Base-by-base conservation (phyloP, 2,329 filamentous ascomycete species). In the Fusarium napiforme region DNA sequence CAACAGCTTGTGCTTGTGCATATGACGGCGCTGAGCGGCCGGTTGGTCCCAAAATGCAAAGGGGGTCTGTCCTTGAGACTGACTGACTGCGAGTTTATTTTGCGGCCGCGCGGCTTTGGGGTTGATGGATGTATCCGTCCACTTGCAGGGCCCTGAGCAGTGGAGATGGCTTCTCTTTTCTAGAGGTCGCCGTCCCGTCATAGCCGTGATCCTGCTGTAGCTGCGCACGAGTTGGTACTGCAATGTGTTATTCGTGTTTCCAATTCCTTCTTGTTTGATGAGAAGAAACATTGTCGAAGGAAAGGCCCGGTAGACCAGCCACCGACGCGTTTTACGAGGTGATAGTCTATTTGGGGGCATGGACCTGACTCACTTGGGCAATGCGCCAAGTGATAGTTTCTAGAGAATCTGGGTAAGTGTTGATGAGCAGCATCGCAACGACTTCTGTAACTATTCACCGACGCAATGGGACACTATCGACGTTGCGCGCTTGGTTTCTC, bases 11-110 rank as follows among this genome's bases (percentile, higher is more conserved):
- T 47, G 46, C 32, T 56, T 56, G 49, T 53, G 58, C 52, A 52
- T 56, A 57, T 36, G 52, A 56, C 58, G 49, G 58, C 26, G 45
- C 28, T 55, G 64, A 56, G 58, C 66, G 65, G 59, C 46, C 42
- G 43, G 32, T 50, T 49, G 37, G 45, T 26, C 47, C 49, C 37
- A 64, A 30, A 28, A 28, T 42, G 19, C 36, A 40, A 57, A 62
- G 39, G 64, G 65, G 66, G 58, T 47, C 52, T 56, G 57, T 63
- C 53, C 65, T 69, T 72, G 65, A 73, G 69, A 70, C 70, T 61
- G 56, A 70, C 70, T 70, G 69, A 70, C 70, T 70, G 69, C 43
- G 66, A 73, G 71, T 73, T 67, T 73, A 73, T 73, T 73, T 61
- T 73, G 71, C 52, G 70, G 71, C 66, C 71, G 71, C 71, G 71